These are phyloP conservation scores for Pelargonium nanum DNA, from an alignment of 345 rosid genomes.

Conservation along the genomic window DNA sequence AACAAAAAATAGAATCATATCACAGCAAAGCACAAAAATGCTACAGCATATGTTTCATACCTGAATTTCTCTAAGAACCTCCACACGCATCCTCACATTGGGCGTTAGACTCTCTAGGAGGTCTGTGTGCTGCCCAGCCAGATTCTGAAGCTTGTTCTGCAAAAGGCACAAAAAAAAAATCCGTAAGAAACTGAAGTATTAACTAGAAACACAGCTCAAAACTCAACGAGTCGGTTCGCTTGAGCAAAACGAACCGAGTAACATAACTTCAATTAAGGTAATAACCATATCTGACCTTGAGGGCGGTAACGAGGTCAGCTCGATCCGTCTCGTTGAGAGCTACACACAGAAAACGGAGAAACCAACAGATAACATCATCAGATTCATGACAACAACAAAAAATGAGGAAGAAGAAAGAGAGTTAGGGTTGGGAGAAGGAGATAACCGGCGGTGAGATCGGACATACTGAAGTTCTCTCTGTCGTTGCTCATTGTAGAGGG, in stretches of 20 bases:
- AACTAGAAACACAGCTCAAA: not conserved
- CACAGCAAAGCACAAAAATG: too few species aligned
- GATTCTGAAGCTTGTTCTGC: slow-evolving; percentile 69
- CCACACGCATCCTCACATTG: slow-evolving; percentile 72
- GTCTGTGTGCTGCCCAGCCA: slow-evolving; percentile 72
- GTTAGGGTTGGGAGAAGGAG: not conserved
- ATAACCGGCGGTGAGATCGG: slow-evolving; percentile 66
- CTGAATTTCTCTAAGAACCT: slow-evolving; percentile 85
- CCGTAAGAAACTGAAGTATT: not conserved
- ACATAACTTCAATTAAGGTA: not conserved
- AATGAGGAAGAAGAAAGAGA: not conserved
- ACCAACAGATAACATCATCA: not conserved
- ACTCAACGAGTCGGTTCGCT: not conserved
- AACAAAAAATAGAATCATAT: too few species aligned
- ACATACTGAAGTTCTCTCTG: slow-evolving; percentile 48
- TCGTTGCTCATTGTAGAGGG: slow-evolving; percentile 51
- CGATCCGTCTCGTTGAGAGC: slow-evolving; percentile 67
- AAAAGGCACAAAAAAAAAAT: slow-evolving; percentile 1
- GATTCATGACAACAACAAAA: not conserved
- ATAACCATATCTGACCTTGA: slow-evolving; percentile 45
- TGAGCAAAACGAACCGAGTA: not conserved
- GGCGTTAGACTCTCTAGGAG: slow-evolving; percentile 59
- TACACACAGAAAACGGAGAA: slow-evolving; percentile 12
- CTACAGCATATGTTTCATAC: too few species aligned
- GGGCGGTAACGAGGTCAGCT: slow-evolving; percentile 66